Conservation (phyloP, 495 filamentous ascomycete species). For the Melanomma pulvis-pyrius region DNA sequence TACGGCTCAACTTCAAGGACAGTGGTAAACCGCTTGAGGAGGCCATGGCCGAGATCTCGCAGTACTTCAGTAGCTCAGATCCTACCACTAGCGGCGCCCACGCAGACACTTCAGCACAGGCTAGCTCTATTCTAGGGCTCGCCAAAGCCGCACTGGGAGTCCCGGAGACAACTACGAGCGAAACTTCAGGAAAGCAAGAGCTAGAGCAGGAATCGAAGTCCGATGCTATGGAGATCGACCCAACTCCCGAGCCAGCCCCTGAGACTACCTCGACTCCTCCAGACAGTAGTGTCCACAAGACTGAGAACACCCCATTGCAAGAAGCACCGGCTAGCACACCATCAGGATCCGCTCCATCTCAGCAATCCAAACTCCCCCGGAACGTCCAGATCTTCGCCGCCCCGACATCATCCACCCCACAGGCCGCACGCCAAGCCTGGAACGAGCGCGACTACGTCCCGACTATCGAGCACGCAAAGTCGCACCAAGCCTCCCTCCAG, state of each 20-base stretch:
- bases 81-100: conserved; percentile 20
- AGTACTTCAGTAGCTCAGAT: conserved; percentile 59
- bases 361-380: conserved; percentile 41
- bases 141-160: conserved; percentile 24
- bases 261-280: neutral
- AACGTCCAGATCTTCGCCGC: conserved; percentile 75
- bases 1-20: conserved; percentile 72
- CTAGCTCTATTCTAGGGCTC: conserved; percentile 17
- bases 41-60: conserved; percentile 77
- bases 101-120: conserved; percentile 13
- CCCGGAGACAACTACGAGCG: conserved; percentile 3
- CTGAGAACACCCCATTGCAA: neutral
- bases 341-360: conserved; percentile 23
- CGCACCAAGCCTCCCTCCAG: conserved; percentile 74
- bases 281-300: neutral
- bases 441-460: conserved; percentile 79
- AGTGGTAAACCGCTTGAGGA: conserved; percentile 80
- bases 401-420: conserved; percentile 70
- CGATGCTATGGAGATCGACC: conserved; percentile 31
- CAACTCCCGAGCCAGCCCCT: conserved; percentile 5
- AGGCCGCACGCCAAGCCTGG: conserved; percentile 65
- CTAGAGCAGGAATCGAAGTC: conserved; percentile 15
- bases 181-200: conserved; percentile 2
- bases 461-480: conserved; percentile 80
- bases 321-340: conserved; percentile 11